These are phyloP conservation scores for Candida pseudoviswanathii DNA, from an alignment of 1,139 yeast species.

Conservation along the genomic window DNA sequence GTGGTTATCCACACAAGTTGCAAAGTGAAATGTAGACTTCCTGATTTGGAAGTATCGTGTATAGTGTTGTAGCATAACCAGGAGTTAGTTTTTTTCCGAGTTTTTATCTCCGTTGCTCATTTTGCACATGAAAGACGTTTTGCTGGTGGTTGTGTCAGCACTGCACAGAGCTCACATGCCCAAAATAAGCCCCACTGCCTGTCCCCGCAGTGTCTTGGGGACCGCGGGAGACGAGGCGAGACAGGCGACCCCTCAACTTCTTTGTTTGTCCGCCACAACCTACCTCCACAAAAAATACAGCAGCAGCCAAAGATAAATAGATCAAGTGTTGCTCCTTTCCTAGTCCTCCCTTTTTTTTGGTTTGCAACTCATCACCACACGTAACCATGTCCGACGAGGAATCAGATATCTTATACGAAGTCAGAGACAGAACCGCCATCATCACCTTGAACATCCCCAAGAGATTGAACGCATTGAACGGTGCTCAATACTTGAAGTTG, in stretches of 20 bases:
- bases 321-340: too few relatives aligned
- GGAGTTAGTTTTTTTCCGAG: neutral
- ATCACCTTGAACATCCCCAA: slow-evolving; percentile 70
- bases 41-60: neutral
- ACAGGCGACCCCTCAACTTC: neutral
- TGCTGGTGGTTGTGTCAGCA: too few relatives aligned
- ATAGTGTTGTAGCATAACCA: neutral
- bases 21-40: slow-evolving; percentile 18
- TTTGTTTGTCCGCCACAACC: neutral
- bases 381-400: slow-evolving; percentile 20
- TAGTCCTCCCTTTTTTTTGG: neutral
- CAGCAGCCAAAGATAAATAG: neutral
- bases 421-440: slow-evolving; percentile 56
- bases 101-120: too few relatives aligned
- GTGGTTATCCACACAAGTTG: slow-evolving; percentile 42
- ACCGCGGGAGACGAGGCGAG: neutral
- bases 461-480: slow-evolving; percentile 67
- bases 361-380: neutral
- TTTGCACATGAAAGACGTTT: too few relatives aligned
- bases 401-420: slow-evolving; percentile 50
- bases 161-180: too few relatives aligned
- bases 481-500: slow-evolving; percentile 63
- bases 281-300: neutral
- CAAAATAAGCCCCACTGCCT: neutral
- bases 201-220: neutral